Evolutionary conservation across 495 filamentous ascomycete species (phyloP).

Genomic region (Parathielavia appendiculata): DNA sequence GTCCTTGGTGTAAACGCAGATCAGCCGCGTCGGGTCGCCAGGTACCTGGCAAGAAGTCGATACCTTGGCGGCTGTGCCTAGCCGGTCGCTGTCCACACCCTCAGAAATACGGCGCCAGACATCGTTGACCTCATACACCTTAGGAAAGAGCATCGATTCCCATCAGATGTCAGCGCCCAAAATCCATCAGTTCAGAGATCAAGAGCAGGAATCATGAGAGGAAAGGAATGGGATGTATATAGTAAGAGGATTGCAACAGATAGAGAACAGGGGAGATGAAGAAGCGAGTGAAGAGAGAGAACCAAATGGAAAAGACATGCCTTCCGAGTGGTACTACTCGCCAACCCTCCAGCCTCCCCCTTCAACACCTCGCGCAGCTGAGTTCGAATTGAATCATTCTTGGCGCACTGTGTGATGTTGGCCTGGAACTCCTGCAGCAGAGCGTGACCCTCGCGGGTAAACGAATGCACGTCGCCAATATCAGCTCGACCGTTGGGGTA

Average conservation of each 20-base stretch:
- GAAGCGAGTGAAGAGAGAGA: no score
- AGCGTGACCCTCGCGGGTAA: background rate
- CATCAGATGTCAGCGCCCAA: background rate
- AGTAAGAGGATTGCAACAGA: background rate
- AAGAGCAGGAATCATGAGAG: no score
- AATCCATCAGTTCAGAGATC: background rate
- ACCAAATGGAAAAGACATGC: no score
- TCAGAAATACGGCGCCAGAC: slow-evolving; percentile 6
- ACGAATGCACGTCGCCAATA: background rate
- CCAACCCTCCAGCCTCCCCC: background rate
- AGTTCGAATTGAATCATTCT: background rate
- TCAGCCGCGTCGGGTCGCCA: background rate
- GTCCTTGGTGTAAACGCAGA: slow-evolving; percentile 8
- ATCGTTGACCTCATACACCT: background rate
- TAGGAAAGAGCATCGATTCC: slow-evolving; percentile 1
- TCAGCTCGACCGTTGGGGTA: background rate
- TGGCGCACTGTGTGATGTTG: background rate
- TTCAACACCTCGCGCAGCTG: background rate
- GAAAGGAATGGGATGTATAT: no score
- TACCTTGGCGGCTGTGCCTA: background rate
- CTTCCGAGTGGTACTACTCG: background rate
- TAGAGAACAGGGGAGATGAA: no score
- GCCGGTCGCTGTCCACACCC: background rate
- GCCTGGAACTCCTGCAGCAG: background rate
- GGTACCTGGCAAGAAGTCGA: background rate